Base-by-base conservation (phyloP, 768 basidiomycete species). In the Pulveroboletus frians region DNA sequence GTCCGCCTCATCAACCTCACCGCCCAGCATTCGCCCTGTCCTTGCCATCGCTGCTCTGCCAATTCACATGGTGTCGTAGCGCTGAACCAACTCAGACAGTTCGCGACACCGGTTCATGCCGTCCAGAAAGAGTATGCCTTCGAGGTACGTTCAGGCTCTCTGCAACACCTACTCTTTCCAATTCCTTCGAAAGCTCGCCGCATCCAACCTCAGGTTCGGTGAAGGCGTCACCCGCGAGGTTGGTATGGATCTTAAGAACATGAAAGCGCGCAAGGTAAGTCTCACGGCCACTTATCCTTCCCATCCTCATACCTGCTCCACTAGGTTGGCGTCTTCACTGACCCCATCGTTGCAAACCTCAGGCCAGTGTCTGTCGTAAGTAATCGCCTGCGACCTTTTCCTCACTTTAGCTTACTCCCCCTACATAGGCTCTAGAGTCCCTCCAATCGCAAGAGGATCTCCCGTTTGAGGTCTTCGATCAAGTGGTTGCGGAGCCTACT, bases 291-390 rank as follows among this genome's bases (percentile, higher is more conserved):
- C 39, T 36, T 29, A 9, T 41, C 53, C 38, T 29, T 42, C 34
- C 36, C 27, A 30, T 47, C 43, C 51, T 39, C 51, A 46, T 56
- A 27, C 30, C 51, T 49, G 9, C 26, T 21, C n/a, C 37, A n/a
- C 4, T 62, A 96, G 85, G 89, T 98, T 55, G 95, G 80, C 15
- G 88, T 98, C 18, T 95, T 94, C 65, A 97, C 95, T 4, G 95
- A 98, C 61, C 81, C 84, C 11, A 88, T 85, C 48, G 77, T 98
- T 20, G 84, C 82, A 38, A 83, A 86, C 55, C 75, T 97, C 45
- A 77, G 72, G 44, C 88, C 93, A 4, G 88, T 95, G 82, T 79
- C 85, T 65, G 80, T 78, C 50, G 92, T 92, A 54, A 53, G 83
- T 69, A 35, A 21, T 20, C n/a, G 30, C 35, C 34, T 43, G 11